Percentiles rank a stretch among this genome's conserved stretches.
Conservation (phyloP, 2,329 filamentous ascomycete species). For the Penicillium sp. region DNA sequence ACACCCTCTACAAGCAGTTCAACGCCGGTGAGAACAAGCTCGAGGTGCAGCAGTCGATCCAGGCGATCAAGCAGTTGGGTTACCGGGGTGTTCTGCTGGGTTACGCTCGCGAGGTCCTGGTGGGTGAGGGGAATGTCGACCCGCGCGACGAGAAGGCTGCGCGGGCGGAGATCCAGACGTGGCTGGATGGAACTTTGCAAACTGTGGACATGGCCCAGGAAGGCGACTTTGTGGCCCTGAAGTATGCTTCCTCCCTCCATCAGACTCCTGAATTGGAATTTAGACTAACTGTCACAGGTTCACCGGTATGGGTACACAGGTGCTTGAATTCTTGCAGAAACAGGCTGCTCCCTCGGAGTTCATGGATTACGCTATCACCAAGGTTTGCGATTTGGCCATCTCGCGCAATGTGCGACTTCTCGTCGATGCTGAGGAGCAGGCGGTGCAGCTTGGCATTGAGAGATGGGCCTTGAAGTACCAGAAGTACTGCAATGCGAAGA, state of each 20-base stretch:
- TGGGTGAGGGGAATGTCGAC: slow-evolving; percentile 28
- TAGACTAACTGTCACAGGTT: too few relatives aligned
- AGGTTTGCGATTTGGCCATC: slow-evolving; percentile 38
- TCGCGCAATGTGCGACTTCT: slow-evolving; percentile 40
- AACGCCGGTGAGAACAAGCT: slow-evolving; percentile 45
- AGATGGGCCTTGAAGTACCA: slow-evolving; percentile 48
- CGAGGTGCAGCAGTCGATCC: slow-evolving; percentile 42
- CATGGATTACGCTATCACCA: slow-evolving; percentile 38
- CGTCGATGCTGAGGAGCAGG: slow-evolving; percentile 49
- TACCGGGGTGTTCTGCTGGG: slow-evolving; percentile 48
- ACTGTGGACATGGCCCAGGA: slow-evolving; percentile 46
- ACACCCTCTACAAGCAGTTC: slow-evolving; percentile 50
- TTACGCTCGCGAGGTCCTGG: slow-evolving; percentile 50
- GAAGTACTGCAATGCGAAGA: slow-evolving; percentile 44
- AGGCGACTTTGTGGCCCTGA: slow-evolving; percentile 47
- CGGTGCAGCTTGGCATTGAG: slow-evolving; percentile 46
- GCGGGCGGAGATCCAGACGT: slow-evolving; percentile 34
- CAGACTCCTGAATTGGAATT: too few relatives aligned
- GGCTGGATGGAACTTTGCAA: slow-evolving; percentile 47
- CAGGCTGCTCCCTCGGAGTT: slow-evolving; percentile 33
- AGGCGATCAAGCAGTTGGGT: slow-evolving; percentile 42
- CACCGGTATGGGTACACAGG: slow-evolving; percentile 45
- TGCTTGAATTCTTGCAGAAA: slow-evolving; percentile 36
- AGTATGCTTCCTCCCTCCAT: too few relatives aligned
- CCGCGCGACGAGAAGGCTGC: slow-evolving; percentile 25